Percentiles rank a stretch among this genome's conserved stretches.
Evolutionary conservation across 2,329 filamentous ascomycete genomes (phyloP).

Genomic region (Talaromyces amestolkiae): DNA sequence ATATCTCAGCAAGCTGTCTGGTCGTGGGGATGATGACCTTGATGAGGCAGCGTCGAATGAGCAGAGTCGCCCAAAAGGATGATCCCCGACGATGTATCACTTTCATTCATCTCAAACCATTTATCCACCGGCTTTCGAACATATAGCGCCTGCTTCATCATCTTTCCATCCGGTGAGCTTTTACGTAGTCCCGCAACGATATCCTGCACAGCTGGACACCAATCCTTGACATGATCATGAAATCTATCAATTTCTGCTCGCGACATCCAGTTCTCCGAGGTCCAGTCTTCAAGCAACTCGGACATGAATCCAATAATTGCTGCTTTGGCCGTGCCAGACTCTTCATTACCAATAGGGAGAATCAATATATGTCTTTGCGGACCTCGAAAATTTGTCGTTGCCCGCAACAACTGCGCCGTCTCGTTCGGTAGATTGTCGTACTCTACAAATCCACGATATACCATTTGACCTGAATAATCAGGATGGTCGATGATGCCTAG

Average conservation of each 20-base stretch:
- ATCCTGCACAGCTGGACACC: constrained; percentile 34
- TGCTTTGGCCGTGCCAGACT: constrained; percentile 32
- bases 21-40: neutral
- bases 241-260: constrained; percentile 34
- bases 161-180: constrained; percentile 30
- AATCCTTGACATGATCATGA: constrained; percentile 34
- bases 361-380: constrained; percentile 35
- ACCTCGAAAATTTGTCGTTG: constrained; percentile 36
- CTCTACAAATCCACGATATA: constrained; percentile 38
- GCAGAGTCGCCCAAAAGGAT: constrained; percentile 25
- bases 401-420: constrained; percentile 31
- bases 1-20: neutral
- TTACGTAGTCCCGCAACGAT: constrained; percentile 33
- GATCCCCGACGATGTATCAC: constrained; percentile 28
- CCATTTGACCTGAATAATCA: constrained; percentile 38
- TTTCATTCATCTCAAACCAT: constrained; percentile 32
- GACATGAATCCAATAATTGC: constrained; percentile 40
- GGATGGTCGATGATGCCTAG: constrained; percentile 30
- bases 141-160: constrained; percentile 37
- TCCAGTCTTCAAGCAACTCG: constrained; percentile 36
- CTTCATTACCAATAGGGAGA: constrained; percentile 38
- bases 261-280: constrained; percentile 37
- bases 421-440: constrained; percentile 33
- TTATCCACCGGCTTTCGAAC: constrained; percentile 33
- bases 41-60: neutral